Evolutionary conservation across 768 basidiomycete genomes (phyloP).

Genomic region (Tricholoma sp.): DNA sequence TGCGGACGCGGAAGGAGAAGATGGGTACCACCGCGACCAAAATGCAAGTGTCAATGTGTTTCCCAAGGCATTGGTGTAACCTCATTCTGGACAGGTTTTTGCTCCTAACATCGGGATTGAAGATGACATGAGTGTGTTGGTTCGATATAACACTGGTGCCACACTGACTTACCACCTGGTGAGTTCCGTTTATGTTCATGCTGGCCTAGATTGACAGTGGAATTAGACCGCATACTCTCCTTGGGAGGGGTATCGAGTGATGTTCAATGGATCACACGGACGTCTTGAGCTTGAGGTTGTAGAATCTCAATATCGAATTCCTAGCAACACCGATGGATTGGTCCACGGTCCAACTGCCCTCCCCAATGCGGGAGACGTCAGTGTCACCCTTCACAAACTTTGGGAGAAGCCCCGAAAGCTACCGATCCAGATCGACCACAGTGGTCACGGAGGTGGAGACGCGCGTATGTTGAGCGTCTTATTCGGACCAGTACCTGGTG

Average conservation of each 20-base stretch:
- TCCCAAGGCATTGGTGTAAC: too few relatives aligned
- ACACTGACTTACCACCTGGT: slow-evolving; percentile 46
- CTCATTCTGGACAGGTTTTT: too few relatives aligned
- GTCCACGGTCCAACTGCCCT: slow-evolving; percentile 32
- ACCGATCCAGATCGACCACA: slow-evolving; percentile 24
- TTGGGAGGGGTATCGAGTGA: too few relatives aligned
- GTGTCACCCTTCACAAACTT: slow-evolving; percentile 38
- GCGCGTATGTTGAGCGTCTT: slow-evolving; percentile 39
- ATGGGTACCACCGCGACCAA: too few relatives aligned
- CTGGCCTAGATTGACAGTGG: too few relatives aligned
- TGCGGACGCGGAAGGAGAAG: too few relatives aligned
- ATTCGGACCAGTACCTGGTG: slow-evolving; percentile 42
- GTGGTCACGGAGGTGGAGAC: too few relatives aligned
- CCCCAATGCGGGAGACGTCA: slow-evolving; percentile 37
- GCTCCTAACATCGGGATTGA: slow-evolving; percentile 16
- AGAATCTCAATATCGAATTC: slow-evolving; percentile 34
- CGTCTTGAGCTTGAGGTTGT: slow-evolving; percentile 47
- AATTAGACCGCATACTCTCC: too few relatives aligned
- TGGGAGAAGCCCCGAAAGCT: slow-evolving; percentile 39
- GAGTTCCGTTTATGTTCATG: too few relatives aligned
- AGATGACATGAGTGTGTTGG: slow-evolving; percentile 47
- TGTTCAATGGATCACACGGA: too few relatives aligned
- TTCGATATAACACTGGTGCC: slow-evolving; percentile 39
- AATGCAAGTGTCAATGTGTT: too few relatives aligned
- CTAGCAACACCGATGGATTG: slow-evolving; percentile 20